A percentile compares a stretch with the other conserved stretches of the same genome.
Evolutionary conservation across 2,329 filamentous ascomycete genomes (phyloP).

Genomic region (Nemania sp.): DNA sequence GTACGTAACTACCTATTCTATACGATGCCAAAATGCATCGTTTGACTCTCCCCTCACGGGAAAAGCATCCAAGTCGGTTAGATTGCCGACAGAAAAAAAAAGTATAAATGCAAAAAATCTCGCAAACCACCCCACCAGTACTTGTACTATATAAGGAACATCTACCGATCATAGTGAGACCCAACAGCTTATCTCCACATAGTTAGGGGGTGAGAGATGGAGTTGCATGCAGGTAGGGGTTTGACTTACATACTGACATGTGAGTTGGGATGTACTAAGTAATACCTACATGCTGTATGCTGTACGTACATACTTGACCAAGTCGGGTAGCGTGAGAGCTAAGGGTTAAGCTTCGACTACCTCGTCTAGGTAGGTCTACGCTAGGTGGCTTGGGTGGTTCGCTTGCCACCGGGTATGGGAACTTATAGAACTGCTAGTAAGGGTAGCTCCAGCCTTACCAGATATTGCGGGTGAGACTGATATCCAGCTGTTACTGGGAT

Average conservation of each 20-base stretch:
- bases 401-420: too few relatives aligned
- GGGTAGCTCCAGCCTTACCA: conserved; percentile 33
- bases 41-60: background rate
- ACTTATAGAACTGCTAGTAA: conserved; percentile 16
- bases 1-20: background rate
- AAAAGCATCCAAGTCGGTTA: background rate
- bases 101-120: background rate
- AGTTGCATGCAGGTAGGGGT: conserved; percentile 28
- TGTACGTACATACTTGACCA: background rate
- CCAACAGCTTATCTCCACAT: conserved; percentile 10
- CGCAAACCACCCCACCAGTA: background rate
- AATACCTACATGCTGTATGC: too few relatives aligned
- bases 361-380: background rate
- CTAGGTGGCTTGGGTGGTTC: too few relatives aligned
- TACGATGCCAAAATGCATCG: background rate
- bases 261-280: background rate
- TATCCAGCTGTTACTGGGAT: conserved; percentile 33
- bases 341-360: conserved; percentile 20
- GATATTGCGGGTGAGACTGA: background rate
- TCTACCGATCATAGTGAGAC: background rate
- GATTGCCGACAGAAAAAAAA: background rate
- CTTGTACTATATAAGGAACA: background rate
- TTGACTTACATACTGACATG: conserved; percentile 3
- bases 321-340: background rate
- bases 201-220: conserved; percentile 5